phyloP scores from a whole-genome alignment of 306 rosid genomes.

The Corylus avellana region DNA sequence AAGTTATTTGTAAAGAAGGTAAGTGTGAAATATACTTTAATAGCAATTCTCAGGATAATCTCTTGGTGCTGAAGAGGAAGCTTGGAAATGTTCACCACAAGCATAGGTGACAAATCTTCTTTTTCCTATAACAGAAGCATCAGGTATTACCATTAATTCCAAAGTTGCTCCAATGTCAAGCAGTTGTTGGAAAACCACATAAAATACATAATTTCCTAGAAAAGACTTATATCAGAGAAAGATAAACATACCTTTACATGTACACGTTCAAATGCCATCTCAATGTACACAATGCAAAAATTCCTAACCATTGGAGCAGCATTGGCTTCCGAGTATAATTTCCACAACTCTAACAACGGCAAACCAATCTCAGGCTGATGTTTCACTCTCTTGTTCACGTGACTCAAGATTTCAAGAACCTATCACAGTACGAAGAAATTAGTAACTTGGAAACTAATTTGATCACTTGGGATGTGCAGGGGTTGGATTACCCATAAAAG shows the following conservation, averaged over 20 bases:
- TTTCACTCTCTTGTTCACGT: conserved; percentile 97
- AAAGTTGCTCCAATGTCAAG: conserved; percentile 20
- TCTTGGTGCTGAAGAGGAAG: conserved; percentile 92
- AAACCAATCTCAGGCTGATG: conserved; percentile 80
- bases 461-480: not conserved
- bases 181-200: not conserved
- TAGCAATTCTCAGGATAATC: conserved; percentile 72
- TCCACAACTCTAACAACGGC: conserved; percentile 82
- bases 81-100: conserved; percentile 75
- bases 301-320: conserved; percentile 83
- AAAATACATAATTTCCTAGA: conserved; percentile 6
- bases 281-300: conserved; percentile 88
- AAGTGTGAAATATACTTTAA: conserved; percentile 52
- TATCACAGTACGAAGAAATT: conserved; percentile 33
- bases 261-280: conserved; percentile 94
- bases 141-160: conserved; percentile 23
- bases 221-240: conserved; percentile 5
- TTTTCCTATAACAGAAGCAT: conserved; percentile 59
- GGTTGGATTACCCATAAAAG: not conserved
- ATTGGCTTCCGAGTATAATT: conserved; percentile 58
- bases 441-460: conserved; percentile 4
- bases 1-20: conserved; percentile 6
- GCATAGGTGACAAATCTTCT: conserved; percentile 71
- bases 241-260: conserved; percentile 47
- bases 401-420: conserved; percentile 98